Evolutionary conservation across 805 yeast species (phyloP).

Genomic region (Saturnispora silvae): DNA sequence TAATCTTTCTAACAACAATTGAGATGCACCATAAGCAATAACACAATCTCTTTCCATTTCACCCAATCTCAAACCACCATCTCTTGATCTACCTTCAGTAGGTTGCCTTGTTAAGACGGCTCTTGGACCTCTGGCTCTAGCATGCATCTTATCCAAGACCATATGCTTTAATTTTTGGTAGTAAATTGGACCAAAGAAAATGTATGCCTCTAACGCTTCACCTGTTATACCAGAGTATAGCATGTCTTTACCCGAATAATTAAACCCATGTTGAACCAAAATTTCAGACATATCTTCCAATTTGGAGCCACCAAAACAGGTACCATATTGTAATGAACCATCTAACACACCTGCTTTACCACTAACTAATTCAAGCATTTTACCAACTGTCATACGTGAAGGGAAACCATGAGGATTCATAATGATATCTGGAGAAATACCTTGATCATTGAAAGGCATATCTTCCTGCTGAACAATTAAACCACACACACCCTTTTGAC

Average conservation of each 20-base stretch:
- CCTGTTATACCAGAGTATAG: conserved; percentile 95
- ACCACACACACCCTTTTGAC: conserved; percentile 99
- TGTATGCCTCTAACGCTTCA: conserved; percentile 92
- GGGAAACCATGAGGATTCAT: conserved; percentile 99
- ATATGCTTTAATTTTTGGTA: conserved; percentile 97
- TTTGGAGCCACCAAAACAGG: conserved; percentile 98
- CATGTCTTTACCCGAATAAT: conserved; percentile 96
- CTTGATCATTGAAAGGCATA: conserved; percentile 88
- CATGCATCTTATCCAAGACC: conserved; percentile 99
- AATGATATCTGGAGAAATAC: conserved; percentile 88
- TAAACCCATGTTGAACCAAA: conserved; percentile 82
- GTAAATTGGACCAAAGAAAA: conserved; percentile 96
- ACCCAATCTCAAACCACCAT: conserved; percentile 97
- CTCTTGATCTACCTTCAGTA: conserved; percentile 97
- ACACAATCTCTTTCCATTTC: conserved; percentile 99
- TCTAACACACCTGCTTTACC: conserved; percentile 97
- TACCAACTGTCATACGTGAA: conserved; percentile 99
- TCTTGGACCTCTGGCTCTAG: conserved; percentile 98
- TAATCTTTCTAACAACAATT: conserved; percentile 80
- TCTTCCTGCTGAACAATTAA: conserved; percentile 96
- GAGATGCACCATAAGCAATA: conserved; percentile 98
- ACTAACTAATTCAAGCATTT: conserved; percentile 90
- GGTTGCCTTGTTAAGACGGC: conserved; percentile 98
- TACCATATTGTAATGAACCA: conserved; percentile 89
- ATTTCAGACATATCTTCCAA: conserved; percentile 90